Conservation (phyloP, 2,329 filamentous ascomycete genomes). For the Periconia sp. region DNA sequence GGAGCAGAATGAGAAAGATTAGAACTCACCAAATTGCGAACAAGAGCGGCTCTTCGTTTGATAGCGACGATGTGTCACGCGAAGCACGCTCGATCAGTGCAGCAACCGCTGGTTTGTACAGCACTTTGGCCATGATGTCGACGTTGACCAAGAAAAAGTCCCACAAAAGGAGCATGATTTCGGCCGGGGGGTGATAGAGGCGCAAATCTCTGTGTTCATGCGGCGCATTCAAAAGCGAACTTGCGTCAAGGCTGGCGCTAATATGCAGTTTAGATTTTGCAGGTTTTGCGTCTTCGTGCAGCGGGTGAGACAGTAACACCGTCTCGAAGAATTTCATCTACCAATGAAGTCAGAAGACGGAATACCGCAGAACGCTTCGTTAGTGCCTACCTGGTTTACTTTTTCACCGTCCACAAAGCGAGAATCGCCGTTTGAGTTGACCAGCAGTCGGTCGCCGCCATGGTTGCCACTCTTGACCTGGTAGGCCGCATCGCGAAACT, state of each 20-base stretch:
- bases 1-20: background rate
- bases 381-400: background rate
- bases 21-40: constrained; percentile 11
- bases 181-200: background rate
- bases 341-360: no score
- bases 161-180: constrained; percentile 1
- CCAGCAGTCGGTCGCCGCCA: background rate
- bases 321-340: background rate
- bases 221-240: background rate
- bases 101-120: constrained; percentile 14
- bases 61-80: background rate
- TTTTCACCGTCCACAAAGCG: background rate
- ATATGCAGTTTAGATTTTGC: background rate
- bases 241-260: background rate
- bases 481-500: background rate
- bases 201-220: background rate
- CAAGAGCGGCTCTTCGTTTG: constrained; percentile 3
- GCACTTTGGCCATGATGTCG: constrained; percentile 11
- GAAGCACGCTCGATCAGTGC: constrained; percentile 2
- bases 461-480: background rate
- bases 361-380: no score
- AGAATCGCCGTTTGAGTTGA: background rate
- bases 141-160: constrained; percentile 3
- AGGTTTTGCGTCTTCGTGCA: background rate
- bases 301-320: background rate